phyloP scores from a whole-genome alignment of 2,329 filamentous ascomycete genomes.

The Harringtonia aguacate region DNA sequence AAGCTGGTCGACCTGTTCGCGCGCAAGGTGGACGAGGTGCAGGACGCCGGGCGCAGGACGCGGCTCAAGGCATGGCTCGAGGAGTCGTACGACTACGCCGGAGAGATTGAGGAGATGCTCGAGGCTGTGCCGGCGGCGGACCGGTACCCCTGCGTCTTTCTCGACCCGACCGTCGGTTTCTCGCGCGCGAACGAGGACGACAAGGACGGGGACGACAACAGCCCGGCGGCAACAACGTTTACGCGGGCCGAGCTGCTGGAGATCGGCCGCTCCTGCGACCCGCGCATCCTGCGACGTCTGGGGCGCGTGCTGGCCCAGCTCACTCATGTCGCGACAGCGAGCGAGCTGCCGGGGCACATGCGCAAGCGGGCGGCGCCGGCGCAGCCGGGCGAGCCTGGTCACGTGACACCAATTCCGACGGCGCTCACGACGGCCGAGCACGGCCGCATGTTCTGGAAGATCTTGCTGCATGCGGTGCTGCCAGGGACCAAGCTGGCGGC shows the following conservation, averaged over 20 bases:
- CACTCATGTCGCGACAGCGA: conserved; percentile 27
- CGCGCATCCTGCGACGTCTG: conserved; percentile 33
- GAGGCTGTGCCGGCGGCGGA: conserved; percentile 23
- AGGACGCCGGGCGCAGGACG: conserved; percentile 19
- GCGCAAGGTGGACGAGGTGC: conserved; percentile 24
- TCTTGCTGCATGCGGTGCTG: conserved; percentile 34
- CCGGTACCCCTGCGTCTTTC: conserved; percentile 34
- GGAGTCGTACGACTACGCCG: conserved; percentile 37
- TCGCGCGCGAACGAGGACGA: conserved; percentile 9
- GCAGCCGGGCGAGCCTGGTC: conserved; percentile 12
- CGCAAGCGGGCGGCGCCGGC: conserved; percentile 11
- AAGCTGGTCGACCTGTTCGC: conserved; percentile 31
- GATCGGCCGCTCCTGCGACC: conserved; percentile 39
- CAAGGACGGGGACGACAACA: conserved; percentile 10
- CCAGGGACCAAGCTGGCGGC: conserved; percentile 34
- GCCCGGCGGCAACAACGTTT: conserved; percentile 21
- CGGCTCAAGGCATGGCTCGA: conserved; percentile 37
- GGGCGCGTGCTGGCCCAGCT: conserved; percentile 34
- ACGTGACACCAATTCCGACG: conserved; percentile 31
- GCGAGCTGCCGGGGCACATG: conserved; percentile 33
- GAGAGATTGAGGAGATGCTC: conserved; percentile 29
- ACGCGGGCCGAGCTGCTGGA: conserved; percentile 36
- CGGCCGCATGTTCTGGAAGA: conserved; percentile 31
- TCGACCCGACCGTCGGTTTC: conserved; percentile 36
- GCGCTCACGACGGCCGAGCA: conserved; percentile 25